Evolutionary conservation across 73 alveolate species (phyloP), one percentile per base, ranked within the genome.

Genomic region (Stentor roeselii): DNA sequence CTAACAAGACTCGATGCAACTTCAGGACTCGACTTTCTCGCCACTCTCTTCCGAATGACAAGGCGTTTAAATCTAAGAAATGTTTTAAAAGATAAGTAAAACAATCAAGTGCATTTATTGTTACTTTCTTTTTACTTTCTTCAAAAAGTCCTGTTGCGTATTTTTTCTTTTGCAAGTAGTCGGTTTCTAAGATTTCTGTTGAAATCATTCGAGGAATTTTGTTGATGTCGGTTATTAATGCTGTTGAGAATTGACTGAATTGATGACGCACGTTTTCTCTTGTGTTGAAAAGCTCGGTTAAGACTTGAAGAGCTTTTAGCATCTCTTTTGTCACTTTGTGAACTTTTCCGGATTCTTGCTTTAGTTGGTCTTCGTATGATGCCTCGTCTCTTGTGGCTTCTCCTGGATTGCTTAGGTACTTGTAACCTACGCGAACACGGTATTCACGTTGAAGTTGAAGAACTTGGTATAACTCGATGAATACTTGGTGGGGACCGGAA

Each of bases 131-230:
- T 2, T 76, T 76, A 41, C 3, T 76, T 41, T 76, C 84, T 39
- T 76, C 84, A 76, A 76, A 76, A 39, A 76, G 84, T 2, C 84
- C 84, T 37, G 60, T 38, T 39, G 84, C 60, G 39, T 76, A 76
- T 37, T 41, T 15, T 76, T 76, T 76, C 59, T 76, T 76, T n/a
- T 76, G 74, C 39, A 39, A 27, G 39, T 39, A 76, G 85, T 76
- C 84, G 21, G 60, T 36, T 2, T 76, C 84, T 21, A 76, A 38
- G 39, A 76, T 76, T 39, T 76, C 84, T 76, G 32, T 31, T 1
- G 74, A n/a, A n/a, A 76, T 76, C 0, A 40, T 39, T 76, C 39
- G 32, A 1, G 84, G 84, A 6, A 76, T 3, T 76, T 76, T 76
- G 30, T 37, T 39, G 84, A 76, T 2, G 84, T 76, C 84, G 39